A percentile compares a stretch with the other conserved stretches of the same genome.
Conservation (phyloP, 2,329 filamentous ascomycete species). For the Alternaria triticimaculans region DNA sequence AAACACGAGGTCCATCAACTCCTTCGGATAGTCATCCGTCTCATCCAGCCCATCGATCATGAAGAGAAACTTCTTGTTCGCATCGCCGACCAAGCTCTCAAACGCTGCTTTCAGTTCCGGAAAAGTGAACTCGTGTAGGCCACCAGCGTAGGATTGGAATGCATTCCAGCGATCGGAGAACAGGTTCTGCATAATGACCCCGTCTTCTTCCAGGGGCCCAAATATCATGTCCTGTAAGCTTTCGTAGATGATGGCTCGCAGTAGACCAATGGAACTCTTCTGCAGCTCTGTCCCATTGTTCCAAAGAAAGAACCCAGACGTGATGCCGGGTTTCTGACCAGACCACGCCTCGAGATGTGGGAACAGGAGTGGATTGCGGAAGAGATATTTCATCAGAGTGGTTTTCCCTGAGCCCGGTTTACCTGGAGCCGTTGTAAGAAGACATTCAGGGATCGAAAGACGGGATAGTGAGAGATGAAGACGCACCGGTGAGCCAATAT, state of each 20-base stretch:
- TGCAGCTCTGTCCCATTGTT: constrained; percentile 40
- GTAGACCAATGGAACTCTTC: constrained; percentile 31
- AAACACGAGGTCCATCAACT: constrained; percentile 29
- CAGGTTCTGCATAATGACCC: constrained; percentile 29
- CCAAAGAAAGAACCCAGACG: constrained; percentile 57
- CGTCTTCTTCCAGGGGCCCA: constrained; percentile 35
- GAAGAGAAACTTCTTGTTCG: constrained; percentile 40
- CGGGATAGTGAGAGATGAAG: background rate
- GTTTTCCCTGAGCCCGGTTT: constrained; percentile 58
- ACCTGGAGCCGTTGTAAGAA: constrained; percentile 12
- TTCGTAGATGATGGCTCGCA: constrained; percentile 39
- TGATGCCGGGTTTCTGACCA: constrained; percentile 35
- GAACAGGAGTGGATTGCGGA: constrained; percentile 34
- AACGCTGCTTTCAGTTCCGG: constrained; percentile 32
- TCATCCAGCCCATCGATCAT: constrained; percentile 44
- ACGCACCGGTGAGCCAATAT: constrained; percentile 40
- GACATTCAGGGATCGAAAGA: background rate
- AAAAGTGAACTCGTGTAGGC: constrained; percentile 28
- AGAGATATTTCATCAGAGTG: constrained; percentile 52
- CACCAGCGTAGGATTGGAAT: constrained; percentile 37
- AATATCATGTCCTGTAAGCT: constrained; percentile 42
- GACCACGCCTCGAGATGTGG: constrained; percentile 39
- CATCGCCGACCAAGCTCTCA: constrained; percentile 36
- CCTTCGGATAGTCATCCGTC: constrained; percentile 28
- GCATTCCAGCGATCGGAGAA: constrained; percentile 41